These are phyloP conservation scores for Euphorbia peplus DNA, from an alignment of 345 rosid species.

Conservation along the genomic window DNA sequence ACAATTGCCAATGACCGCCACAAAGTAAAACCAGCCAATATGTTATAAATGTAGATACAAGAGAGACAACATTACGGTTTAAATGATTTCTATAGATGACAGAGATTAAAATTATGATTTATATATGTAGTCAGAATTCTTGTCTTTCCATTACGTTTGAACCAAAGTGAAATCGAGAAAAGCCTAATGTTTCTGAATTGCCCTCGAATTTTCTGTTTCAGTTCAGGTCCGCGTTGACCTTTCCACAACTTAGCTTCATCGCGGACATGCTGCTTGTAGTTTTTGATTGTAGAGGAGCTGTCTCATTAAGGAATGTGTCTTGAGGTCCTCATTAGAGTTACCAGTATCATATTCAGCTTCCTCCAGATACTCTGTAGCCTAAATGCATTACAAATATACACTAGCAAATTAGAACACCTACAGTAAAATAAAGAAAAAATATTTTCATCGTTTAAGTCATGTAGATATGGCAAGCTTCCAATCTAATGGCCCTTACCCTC, in stretches of 20 bases:
- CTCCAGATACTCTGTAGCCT: conserved; percentile 79
- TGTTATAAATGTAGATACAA: background rate
- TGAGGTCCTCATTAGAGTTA: conserved; percentile 73
- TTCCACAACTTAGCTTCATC: conserved; percentile 98
- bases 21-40: background rate
- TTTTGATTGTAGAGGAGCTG: conserved; percentile 69
- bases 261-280: conserved; percentile 87
- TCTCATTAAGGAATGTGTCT: conserved; percentile 72
- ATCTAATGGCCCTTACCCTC: conserved; percentile 44
- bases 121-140: too few species aligned
- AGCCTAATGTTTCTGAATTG: conserved; percentile 97
- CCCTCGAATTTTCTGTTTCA: conserved; percentile 70
- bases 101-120: background rate
- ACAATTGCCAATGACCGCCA: conserved; percentile 32
- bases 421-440: background rate
- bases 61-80: background rate
- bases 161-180: conserved; percentile 15
- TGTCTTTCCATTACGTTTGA: too few species aligned
- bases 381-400: conserved; percentile 19
- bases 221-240: conserved; percentile 92
- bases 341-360: conserved; percentile 88
- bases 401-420: background rate
- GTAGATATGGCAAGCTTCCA: background rate
- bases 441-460: background rate
- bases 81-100: background rate